Conservation (phyloP, 305 asterid species). For the Fraxinus angustifolia region DNA sequence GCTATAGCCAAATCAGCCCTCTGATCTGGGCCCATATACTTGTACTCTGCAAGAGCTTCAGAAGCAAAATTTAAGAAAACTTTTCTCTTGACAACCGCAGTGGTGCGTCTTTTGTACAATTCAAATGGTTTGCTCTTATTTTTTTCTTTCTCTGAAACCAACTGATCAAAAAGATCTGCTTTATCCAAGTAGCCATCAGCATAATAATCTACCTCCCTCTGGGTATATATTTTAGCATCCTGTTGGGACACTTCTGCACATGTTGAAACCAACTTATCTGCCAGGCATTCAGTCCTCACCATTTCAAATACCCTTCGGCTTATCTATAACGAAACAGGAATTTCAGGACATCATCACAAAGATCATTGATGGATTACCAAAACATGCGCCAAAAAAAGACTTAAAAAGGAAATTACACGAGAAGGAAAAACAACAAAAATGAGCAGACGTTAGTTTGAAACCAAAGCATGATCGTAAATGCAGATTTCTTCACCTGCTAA, state of each 20-base stretch:
- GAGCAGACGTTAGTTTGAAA: not conserved
- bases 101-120: conserved; percentile 81
- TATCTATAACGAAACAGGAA: conserved; percentile 45
- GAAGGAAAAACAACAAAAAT: not conserved
- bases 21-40: conserved; percentile 88
- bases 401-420: not conserved
- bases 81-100: conserved; percentile 61
- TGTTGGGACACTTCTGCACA: conserved; percentile 14
- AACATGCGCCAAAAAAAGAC: conserved; percentile 7
- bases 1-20: conserved; percentile 84
- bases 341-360: conserved; percentile 12
- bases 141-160: conserved; percentile 37
- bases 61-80: conserved; percentile 70
- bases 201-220: conserved; percentile 35
- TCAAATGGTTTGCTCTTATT: conserved; percentile 62
- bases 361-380: not conserved
- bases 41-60: conserved; percentile 84
- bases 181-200: conserved; percentile 36
- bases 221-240: conserved; percentile 38
- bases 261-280: not conserved
- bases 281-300: conserved; percentile 23
- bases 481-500: not conserved
- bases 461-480: not conserved
- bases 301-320: conserved; percentile 44
- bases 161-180: conserved; percentile 23